phyloP scores from a whole-genome alignment of 345 rosid genomes.

The Syzygium jambos region DNA sequence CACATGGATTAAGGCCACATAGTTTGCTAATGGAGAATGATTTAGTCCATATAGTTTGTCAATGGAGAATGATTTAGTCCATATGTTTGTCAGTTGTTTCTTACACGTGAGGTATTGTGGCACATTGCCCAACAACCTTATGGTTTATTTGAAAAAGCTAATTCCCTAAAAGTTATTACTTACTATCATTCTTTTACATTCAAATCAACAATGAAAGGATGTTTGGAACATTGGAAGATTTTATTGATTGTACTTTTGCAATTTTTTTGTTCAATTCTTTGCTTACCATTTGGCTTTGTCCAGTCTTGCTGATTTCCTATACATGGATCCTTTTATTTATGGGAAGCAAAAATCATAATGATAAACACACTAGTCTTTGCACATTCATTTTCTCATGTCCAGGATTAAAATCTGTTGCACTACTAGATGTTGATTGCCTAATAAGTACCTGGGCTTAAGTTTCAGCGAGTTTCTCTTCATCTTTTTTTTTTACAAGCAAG shows the following conservation, averaged over 20 bases:
- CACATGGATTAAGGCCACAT: background rate
- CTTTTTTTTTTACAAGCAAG: background rate
- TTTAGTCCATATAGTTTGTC: background rate
- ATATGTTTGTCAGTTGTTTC: background rate
- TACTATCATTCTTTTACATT: background rate
- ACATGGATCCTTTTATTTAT: background rate
- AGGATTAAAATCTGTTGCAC: background rate
- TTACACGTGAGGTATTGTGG: background rate
- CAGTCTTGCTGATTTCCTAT: background rate
- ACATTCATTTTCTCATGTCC: background rate
- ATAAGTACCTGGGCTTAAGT: background rate
- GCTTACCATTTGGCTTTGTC: background rate
- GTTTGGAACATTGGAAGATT: background rate
- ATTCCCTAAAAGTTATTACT: background rate
- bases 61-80: background rate
- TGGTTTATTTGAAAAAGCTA: background rate
- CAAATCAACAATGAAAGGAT: background rate
- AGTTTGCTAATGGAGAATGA: background rate
- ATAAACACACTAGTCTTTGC: background rate
- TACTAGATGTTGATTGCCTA: background rate
- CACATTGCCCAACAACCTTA: background rate
- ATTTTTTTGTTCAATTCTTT: background rate
- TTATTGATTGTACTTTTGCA: background rate
- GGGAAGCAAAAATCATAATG: background rate
- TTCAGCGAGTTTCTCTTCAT: background rate